Evolutionary conservation across 192 early-diverging fungal genomes (phyloP), one percentile per base, ranked within the genome.

Genomic region (Paraglomus brasilianum): DNA sequence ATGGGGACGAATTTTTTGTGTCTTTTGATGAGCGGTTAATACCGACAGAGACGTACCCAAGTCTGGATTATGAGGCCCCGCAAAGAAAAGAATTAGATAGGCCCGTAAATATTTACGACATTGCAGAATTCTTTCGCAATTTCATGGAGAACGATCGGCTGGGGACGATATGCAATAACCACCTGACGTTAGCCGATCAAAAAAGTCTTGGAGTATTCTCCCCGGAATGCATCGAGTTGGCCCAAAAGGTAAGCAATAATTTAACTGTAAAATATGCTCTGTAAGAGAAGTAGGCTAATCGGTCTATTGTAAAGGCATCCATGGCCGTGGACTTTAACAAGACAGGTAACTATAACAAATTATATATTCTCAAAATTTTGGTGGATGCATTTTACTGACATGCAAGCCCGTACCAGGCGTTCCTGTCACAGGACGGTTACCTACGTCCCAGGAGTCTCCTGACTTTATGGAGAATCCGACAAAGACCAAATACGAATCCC

Each of bases 91-190:
- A 53, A 5, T 21, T 66, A 0, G 75, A 68, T 5, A 52, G 58
- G 2, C 68, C 79, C 7, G 84, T 88, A 3, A 81, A 68, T 0
- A 85, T 86, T 5, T 19, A 4, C 1, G 72, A 87, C 13, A 81
- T 85, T 43, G 55, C 76, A 10, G 81, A 81, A 19, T 89, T 89
- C 59, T 92, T 88, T 75, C 80, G 86, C 9, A 78, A 86, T 40
- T 91, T 83, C 70, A 78, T 89, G 0, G 69, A 75, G 19, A 75
- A 82, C 13, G 81, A 92, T 66, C 86, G 85, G 50, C 74, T 92
- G 0, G 90, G 90, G 0, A 44, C 66, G 15, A 90, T 92, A 41
- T 84, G 84, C 15, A 90, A 90, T 59, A 79, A 84, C 4, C 87
- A 89, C 58, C 66, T 90, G 48, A 88, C 86, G 0, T 69, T 72